Conservation (phyloP, 2,329 filamentous ascomycete species). For the Ceratocystiopsis sp. region DNA sequence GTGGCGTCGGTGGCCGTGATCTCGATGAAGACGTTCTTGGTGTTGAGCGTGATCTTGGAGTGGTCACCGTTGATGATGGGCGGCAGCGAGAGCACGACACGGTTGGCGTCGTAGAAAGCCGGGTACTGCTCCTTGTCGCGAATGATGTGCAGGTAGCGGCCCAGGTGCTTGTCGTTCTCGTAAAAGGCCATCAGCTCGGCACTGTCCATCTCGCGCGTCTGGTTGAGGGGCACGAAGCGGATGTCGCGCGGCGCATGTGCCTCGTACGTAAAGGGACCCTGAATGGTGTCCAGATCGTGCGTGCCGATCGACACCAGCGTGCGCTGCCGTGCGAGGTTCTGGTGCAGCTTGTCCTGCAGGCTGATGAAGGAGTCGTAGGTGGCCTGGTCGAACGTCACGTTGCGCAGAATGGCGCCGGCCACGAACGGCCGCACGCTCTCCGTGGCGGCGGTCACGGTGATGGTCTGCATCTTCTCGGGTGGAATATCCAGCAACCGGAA, state of each 20-base stretch:
- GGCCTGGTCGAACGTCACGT: slow-evolving; percentile 79
- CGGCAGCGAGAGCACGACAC: slow-evolving; percentile 77
- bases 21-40: slow-evolving; percentile 90
- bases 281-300: slow-evolving; percentile 82
- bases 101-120: slow-evolving; percentile 82
- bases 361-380: slow-evolving; percentile 95
- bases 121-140: slow-evolving; percentile 87
- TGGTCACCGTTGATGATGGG: slow-evolving; percentile 97
- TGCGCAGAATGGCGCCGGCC: slow-evolving; percentile 74
- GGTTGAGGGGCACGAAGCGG: slow-evolving; percentile 79
- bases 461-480: slow-evolving; percentile 57
- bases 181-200: slow-evolving; percentile 89
- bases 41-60: slow-evolving; percentile 86
- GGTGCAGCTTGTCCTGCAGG: slow-evolving; percentile 94
- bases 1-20: slow-evolving; percentile 87
- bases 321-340: slow-evolving; percentile 82
- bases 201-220: slow-evolving; percentile 72
- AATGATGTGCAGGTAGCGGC: slow-evolving; percentile 74
- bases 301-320: slow-evolving; percentile 95
- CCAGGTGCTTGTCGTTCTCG: slow-evolving; percentile 83
- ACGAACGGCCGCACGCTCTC: slow-evolving; percentile 71
- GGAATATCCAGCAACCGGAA: slow-evolving; percentile 60
- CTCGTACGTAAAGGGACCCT: slow-evolving; percentile 94
- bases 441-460: slow-evolving; percentile 64
- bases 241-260: slow-evolving; percentile 83